Percentiles rank a stretch among this genome's conserved stretches.
phyloP scores from a whole-genome alignment of 2,329 filamentous ascomycete genomes.

The Macrophomina tecta region DNA sequence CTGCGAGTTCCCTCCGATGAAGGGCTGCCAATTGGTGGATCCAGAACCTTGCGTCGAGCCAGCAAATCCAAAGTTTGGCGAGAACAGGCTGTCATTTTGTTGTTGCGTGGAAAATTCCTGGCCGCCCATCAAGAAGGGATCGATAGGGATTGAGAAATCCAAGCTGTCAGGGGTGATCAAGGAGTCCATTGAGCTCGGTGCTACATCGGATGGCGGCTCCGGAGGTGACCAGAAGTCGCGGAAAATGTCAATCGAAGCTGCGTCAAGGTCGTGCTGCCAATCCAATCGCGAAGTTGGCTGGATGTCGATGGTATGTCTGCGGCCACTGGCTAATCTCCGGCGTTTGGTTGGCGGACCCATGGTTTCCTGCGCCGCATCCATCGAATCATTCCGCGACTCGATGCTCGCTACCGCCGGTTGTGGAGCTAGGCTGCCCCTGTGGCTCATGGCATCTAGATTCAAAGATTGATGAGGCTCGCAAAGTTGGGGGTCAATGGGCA shows the following conservation, averaged over 20 bases:
- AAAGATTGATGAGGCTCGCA: constrained; percentile 10
- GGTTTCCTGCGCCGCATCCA: constrained; percentile 1
- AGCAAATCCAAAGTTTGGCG: neutral
- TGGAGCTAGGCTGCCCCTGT: neutral
- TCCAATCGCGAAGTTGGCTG: constrained; percentile 9
- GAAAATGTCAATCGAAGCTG: constrained; percentile 22
- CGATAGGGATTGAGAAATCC: constrained; percentile 20
- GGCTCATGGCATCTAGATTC: neutral
- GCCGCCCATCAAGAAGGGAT: constrained; percentile 12
- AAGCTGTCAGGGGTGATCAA: constrained; percentile 19
- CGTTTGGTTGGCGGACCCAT: constrained; percentile 21
- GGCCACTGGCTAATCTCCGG: constrained; percentile 3
- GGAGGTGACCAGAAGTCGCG: constrained; percentile 26
- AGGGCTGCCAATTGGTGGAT: neutral
- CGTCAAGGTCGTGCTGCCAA: constrained; percentile 12
- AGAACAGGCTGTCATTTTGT: neutral
- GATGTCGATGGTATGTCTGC: neutral
- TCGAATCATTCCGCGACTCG: constrained; percentile 13
- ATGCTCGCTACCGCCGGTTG: constrained; percentile 1
- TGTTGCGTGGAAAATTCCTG: constrained; percentile 1
- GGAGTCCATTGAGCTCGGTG: constrained; percentile 2
- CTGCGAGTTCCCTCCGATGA: neutral
- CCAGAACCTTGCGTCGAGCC: neutral
- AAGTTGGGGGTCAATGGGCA: constrained; percentile 27
- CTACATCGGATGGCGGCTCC: constrained; percentile 4